Evolutionary conservation across 495 filamentous ascomycete species (phyloP).

Genomic region (Pyronema omphalodes): DNA sequence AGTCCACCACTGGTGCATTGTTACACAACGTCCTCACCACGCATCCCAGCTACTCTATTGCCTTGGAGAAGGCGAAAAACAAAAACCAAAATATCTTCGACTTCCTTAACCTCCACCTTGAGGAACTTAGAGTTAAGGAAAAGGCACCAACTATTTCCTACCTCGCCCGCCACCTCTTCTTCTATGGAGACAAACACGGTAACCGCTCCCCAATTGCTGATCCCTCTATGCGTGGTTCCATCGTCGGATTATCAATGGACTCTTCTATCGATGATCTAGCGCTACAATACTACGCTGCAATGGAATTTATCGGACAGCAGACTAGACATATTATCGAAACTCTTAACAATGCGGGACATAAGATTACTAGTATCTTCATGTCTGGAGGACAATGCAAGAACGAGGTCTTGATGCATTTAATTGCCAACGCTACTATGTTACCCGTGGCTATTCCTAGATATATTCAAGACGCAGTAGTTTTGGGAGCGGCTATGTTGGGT

Average conservation of each 20-base stretch:
- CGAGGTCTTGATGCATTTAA: slow-evolving; percentile 69
- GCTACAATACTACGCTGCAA: slow-evolving; percentile 75
- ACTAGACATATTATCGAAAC: slow-evolving; percentile 86
- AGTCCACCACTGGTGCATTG: slow-evolving; percentile 86
- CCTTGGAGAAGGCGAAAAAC: slow-evolving; percentile 52
- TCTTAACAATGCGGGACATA: slow-evolving; percentile 74
- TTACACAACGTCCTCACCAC: slow-evolving; percentile 87
- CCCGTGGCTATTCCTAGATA: slow-evolving; percentile 84
- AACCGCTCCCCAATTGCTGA: slow-evolving; percentile 90
- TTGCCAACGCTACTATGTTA: slow-evolving; percentile 77
- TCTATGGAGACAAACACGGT: slow-evolving; percentile 96
- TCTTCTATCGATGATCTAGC: slow-evolving; percentile 70
- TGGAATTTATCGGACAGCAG: slow-evolving; percentile 95
- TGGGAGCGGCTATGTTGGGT: slow-evolving; percentile 91
- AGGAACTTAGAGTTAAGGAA: slow-evolving; percentile 45
- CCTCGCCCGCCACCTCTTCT: slow-evolving; percentile 82
- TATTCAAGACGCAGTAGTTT: slow-evolving; percentile 86
- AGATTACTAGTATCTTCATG: slow-evolving; percentile 89
- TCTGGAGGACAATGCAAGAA: slow-evolving; percentile 95
- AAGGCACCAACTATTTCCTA: slow-evolving; percentile 62
- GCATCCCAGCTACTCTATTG: slow-evolving; percentile 69
- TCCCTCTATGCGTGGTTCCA: slow-evolving; percentile 70
- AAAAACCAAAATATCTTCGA: slow-evolving; percentile 78
- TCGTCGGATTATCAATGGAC: slow-evolving; percentile 72
- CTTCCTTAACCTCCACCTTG: slow-evolving; percentile 78